Evolutionary conservation across 331 rosid genomes (phyloP).

Genomic region (Rhamnella rubrinervis): DNA sequence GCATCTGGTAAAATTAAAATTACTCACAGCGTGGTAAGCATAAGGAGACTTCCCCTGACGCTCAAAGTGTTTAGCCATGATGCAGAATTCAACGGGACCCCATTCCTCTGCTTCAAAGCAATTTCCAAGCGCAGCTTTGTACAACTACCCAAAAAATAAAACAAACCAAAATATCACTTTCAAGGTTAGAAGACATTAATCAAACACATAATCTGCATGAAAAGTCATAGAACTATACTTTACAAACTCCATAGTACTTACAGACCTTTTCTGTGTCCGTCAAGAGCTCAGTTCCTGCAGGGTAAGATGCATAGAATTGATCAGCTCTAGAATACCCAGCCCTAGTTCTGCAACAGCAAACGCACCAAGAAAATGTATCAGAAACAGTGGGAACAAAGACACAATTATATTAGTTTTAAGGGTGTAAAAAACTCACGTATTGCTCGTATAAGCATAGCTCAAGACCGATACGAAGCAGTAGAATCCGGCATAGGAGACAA

Average conservation of each 20-base stretch:
- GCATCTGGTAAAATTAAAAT: neutral
- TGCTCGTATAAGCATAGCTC: slow-evolving; percentile 66
- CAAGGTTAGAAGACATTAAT: neutral
- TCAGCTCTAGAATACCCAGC: slow-evolving; percentile 95
- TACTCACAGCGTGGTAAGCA: slow-evolving; percentile 82
- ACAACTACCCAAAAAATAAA: slow-evolving; percentile 47
- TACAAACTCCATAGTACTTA: neutral
- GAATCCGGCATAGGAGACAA: slow-evolving; percentile 74
- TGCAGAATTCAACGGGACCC: slow-evolving; percentile 85
- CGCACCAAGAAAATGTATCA: neutral
- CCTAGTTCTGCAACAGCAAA: slow-evolving; percentile 72
- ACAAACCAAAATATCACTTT: neutral
- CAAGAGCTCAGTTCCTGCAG: slow-evolving; percentile 92
- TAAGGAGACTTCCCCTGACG: slow-evolving; percentile 91
- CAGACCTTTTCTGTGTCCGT: slow-evolving; percentile 79
- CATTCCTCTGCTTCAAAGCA: slow-evolving; percentile 85
- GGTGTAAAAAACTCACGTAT: slow-evolving; percentile 53
- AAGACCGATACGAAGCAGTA: slow-evolving; percentile 62
- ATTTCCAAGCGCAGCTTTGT: slow-evolving; percentile 91
- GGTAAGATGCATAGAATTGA: slow-evolving; percentile 94
- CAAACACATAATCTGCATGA: neutral
- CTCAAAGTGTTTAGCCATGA: slow-evolving; percentile 87
- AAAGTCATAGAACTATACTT: neutral
- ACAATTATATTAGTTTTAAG: neutral
- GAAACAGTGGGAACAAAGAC: slow-evolving; percentile 18